Percentiles rank a stretch among this genome's conserved stretches.
These are phyloP conservation scores for Phaeoacremonium minimum DNA, from an alignment of 2,329 filamentous ascomycete species.

Conservation along the genomic window DNA sequence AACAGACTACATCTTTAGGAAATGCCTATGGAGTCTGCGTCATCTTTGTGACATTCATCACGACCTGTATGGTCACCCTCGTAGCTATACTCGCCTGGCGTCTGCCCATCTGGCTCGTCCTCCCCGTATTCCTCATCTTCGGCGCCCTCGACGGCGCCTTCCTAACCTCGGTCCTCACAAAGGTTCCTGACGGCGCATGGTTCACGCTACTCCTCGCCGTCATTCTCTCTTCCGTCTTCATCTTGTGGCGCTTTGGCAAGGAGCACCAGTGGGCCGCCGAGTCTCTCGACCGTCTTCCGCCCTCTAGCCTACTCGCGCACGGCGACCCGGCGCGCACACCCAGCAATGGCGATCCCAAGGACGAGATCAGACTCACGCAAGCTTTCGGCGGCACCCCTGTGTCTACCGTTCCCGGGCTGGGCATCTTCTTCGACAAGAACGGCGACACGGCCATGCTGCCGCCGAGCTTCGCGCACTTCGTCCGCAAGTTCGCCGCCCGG, in stretches of 20 bases:
- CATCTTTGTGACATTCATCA: slow-evolving; percentile 75
- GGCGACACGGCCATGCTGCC: slow-evolving; percentile 54
- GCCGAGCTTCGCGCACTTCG: slow-evolving; percentile 67
- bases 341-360: slow-evolving; percentile 7
- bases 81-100: slow-evolving; percentile 72
- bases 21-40: slow-evolving; percentile 78
- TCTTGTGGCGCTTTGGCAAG: slow-evolving; percentile 77
- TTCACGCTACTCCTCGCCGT: slow-evolving; percentile 66
- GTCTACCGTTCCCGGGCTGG: slow-evolving; percentile 51
- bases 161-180: slow-evolving; percentile 64
- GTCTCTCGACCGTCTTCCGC: slow-evolving; percentile 52
- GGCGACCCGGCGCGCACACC: slow-evolving; percentile 3
- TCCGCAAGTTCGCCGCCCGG: slow-evolving; percentile 63
- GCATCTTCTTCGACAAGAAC: slow-evolving; percentile 76
- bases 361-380: slow-evolving; percentile 20
- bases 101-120: slow-evolving; percentile 54
- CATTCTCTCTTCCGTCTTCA: slow-evolving; percentile 60
- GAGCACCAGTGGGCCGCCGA: slow-evolving; percentile 73
- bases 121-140: slow-evolving; percentile 59
- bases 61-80: slow-evolving; percentile 69
- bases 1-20: slow-evolving; percentile 60
- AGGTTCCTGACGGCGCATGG: slow-evolving; percentile 74
- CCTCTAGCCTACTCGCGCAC: slow-evolving; percentile 30
- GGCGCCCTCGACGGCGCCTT: slow-evolving; percentile 65
- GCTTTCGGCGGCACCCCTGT: slow-evolving; percentile 36